phyloP scores from a whole-genome alignment of 305 asterid genomes.

The Rubia balearica region DNA sequence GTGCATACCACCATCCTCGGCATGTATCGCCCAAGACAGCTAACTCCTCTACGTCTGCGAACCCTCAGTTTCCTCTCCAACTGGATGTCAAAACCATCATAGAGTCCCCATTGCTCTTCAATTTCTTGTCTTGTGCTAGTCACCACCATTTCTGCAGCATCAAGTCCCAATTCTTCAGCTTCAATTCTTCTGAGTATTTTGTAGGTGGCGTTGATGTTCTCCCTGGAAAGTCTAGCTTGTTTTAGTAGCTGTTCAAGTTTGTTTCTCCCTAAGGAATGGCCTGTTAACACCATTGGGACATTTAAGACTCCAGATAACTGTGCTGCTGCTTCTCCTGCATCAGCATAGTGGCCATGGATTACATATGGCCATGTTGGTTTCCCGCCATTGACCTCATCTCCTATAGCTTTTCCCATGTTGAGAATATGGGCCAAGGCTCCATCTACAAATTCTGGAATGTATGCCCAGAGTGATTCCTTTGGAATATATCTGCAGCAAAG shows the following conservation, averaged over 20 bases:
- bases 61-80: conserved; percentile 55
- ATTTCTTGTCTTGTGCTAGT: conserved; percentile 74
- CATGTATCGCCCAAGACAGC: conserved; percentile 60
- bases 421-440: conserved; percentile 54
- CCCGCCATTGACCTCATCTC: conserved; percentile 45
- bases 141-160: conserved; percentile 54
- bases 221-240: conserved; percentile 57
- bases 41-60: conserved; percentile 51
- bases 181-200: conserved; percentile 55
- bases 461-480: conserved; percentile 59
- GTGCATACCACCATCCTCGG: conserved; percentile 59
- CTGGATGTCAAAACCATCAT: conserved; percentile 57
- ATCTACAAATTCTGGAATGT: conserved; percentile 50
- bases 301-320: conserved; percentile 45
- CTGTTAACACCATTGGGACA: conserved; percentile 58
- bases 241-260: conserved; percentile 54
- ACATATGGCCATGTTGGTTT: conserved; percentile 58
- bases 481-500: conserved; percentile 36
- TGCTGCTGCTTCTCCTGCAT: conserved; percentile 58
- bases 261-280: conserved; percentile 62
- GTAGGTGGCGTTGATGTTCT: conserved; percentile 49
- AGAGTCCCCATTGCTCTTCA: conserved; percentile 68
- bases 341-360: conserved; percentile 68
- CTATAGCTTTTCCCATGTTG: conserved; percentile 49
- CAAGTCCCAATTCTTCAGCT: conserved; percentile 57